Conservation (phyloP, 176 grass and related monocot species). For the Carex parvula region DNA sequence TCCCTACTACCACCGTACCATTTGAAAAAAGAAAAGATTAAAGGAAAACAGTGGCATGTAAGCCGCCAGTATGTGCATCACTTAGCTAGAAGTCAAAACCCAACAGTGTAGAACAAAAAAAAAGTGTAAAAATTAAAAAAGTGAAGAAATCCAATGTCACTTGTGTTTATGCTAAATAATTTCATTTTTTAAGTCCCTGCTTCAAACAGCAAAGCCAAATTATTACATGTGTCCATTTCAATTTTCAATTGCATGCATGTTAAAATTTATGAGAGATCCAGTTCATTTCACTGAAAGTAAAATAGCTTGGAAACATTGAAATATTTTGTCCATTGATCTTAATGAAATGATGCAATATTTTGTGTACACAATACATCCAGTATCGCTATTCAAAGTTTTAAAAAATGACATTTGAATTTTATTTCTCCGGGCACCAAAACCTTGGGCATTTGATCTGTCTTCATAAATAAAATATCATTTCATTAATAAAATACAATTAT, state of each 20-base stretch:
- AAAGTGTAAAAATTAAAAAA: background rate
- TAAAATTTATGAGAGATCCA: background rate
- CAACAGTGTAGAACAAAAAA: background rate
- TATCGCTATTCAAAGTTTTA: background rate
- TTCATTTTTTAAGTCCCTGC: background rate
- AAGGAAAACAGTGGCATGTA: background rate
- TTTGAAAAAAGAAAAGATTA: background rate
- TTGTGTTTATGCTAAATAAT: background rate
- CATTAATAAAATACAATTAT: background rate
- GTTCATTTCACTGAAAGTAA: background rate
- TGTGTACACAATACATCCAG: background rate
- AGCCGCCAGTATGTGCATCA: background rate
- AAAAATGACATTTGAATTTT: background rate
- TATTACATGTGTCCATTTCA: background rate
- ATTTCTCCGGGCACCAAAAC: too few species aligned
- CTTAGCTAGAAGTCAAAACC: background rate
- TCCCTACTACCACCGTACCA: background rate
- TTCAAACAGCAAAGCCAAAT: background rate
- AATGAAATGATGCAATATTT: constrained; percentile 1
- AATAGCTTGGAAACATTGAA: background rate
- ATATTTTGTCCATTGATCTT: background rate
- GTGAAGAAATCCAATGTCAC: background rate
- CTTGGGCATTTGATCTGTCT: background rate
- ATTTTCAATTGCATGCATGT: background rate
- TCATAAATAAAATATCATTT: constrained; percentile 7